phyloP scores from a whole-genome alignment of 2,329 filamentous ascomycete genomes.

The Claviceps spartinae region DNA sequence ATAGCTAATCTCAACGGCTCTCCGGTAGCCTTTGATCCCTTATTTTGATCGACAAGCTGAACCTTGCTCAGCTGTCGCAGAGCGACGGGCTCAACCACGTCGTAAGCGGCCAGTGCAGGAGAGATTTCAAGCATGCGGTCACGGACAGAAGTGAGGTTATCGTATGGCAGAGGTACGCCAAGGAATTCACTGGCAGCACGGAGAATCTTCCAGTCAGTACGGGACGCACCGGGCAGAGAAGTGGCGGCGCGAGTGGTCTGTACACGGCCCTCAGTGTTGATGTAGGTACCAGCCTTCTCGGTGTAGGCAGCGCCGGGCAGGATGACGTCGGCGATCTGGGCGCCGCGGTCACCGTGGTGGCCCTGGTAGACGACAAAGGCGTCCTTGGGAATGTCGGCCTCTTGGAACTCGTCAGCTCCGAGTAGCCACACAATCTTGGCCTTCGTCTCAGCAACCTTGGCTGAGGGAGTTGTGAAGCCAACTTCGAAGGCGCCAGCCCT shows the following conservation, averaged over 20 bases:
- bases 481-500: conserved; percentile 90
- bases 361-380: conserved; percentile 97
- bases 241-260: conserved; percentile 89
- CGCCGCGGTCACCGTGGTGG: conserved; percentile 89
- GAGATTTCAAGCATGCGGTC: conserved; percentile 94
- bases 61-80: conserved; percentile 72
- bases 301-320: conserved; percentile 93
- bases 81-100: conserved; percentile 73
- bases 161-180: conserved; percentile 74
- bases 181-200: conserved; percentile 87
- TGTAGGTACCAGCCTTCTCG: conserved; percentile 88
- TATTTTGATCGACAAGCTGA: conserved; percentile 92
- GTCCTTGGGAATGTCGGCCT: conserved; percentile 81
- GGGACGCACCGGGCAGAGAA: conserved; percentile 72
- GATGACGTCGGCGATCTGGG: conserved; percentile 83
- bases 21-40: conserved; percentile 63
- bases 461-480: conserved; percentile 79
- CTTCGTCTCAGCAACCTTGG: conserved; percentile 66
- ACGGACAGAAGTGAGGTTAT: conserved; percentile 76
- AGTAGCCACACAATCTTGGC: conserved; percentile 96
- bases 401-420: conserved; percentile 80
- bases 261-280: conserved; percentile 95
- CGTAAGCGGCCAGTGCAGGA: conserved; percentile 77
- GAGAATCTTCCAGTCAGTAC: conserved; percentile 98
- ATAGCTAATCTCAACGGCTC: conserved; percentile 70